Evolutionary conservation across 768 basidiomycete genomes (phyloP).

Genomic region (Suillus paluster): DNA sequence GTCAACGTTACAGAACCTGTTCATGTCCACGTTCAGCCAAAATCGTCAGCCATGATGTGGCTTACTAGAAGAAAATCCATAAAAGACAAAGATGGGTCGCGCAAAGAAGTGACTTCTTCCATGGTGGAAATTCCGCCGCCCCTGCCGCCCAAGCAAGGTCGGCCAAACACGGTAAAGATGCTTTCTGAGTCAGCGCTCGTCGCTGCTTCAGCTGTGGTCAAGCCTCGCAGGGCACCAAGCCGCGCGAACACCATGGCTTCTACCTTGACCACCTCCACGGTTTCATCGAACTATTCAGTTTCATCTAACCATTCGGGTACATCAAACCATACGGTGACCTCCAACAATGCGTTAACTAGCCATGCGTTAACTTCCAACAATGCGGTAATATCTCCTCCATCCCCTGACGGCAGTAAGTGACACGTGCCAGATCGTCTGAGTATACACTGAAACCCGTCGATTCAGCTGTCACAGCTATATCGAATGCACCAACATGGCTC

Average conservation of each 20-base stretch:
- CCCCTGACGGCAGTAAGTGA: slow-evolving; percentile 13
- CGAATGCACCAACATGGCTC: slow-evolving; percentile 75
- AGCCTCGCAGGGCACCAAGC: slow-evolving; percentile 29
- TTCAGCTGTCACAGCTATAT: slow-evolving; percentile 46
- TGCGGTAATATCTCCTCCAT: slow-evolving; percentile 4
- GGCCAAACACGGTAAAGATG: slow-evolving; percentile 40
- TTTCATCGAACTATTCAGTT: background rate
- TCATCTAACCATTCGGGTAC: background rate
- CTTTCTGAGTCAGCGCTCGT: slow-evolving; percentile 37
- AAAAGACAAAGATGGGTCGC: slow-evolving; percentile 32
- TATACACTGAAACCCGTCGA: slow-evolving; percentile 5
- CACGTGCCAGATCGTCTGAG: background rate
- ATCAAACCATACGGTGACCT: background rate
- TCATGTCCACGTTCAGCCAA: slow-evolving; percentile 59
- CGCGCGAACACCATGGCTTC: slow-evolving; percentile 35
- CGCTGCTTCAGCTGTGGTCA: slow-evolving; percentile 34
- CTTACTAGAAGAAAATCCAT: slow-evolving; percentile 51
- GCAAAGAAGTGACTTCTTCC: slow-evolving; percentile 41
- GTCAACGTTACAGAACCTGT: slow-evolving; percentile 60
- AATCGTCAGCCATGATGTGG: slow-evolving; percentile 57
- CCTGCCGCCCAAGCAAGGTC: slow-evolving; percentile 34
- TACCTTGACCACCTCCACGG: slow-evolving; percentile 21
- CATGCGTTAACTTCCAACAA: background rate
- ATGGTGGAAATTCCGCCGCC: slow-evolving; percentile 20
- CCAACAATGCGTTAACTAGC: background rate